Conservation (phyloP, 2,329 filamentous ascomycete genomes). For the Plenodomus tracheiphilus region DNA sequence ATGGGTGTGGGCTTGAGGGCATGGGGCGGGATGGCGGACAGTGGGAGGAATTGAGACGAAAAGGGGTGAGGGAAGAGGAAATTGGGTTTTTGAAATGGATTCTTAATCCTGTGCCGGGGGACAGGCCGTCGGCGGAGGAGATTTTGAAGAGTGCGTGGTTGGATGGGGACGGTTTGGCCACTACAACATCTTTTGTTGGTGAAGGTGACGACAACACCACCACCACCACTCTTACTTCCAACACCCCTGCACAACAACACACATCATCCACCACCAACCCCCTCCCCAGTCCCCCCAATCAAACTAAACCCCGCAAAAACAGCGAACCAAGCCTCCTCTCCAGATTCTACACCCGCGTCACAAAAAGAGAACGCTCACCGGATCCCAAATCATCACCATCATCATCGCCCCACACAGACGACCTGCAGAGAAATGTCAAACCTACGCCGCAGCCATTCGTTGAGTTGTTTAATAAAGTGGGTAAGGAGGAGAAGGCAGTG, state of each 20-base stretch:
- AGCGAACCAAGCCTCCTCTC: not conserved
- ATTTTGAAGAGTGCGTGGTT: slow-evolving; percentile 10
- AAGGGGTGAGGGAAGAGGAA: slow-evolving; percentile 10
- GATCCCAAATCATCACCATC: not conserved
- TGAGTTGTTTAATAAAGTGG: not conserved
- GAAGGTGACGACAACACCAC: not conserved
- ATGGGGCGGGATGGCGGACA: slow-evolving; percentile 10
- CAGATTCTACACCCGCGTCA: not conserved
- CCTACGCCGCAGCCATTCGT: not conserved
- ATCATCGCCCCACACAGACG: not conserved
- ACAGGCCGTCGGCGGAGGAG: slow-evolving; percentile 4
- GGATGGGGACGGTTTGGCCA: no score
- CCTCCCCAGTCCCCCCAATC: no score
- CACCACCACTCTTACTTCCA: not conserved
- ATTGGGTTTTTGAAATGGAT: slow-evolving; percentile 10
- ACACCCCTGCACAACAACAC: not conserved
- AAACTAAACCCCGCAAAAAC: not conserved
- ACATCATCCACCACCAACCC: not conserved
- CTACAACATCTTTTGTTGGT: no score
- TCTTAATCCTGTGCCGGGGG: slow-evolving; percentile 9
- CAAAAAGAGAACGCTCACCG: not conserved
- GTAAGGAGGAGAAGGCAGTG: not conserved
- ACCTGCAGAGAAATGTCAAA: not conserved
- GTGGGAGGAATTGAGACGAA: slow-evolving; percentile 6
- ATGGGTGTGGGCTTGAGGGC: slow-evolving; percentile 6